Conservation (phyloP, 805 yeast species). For the Saccharomycopsis oosterbeekiorum region DNA sequence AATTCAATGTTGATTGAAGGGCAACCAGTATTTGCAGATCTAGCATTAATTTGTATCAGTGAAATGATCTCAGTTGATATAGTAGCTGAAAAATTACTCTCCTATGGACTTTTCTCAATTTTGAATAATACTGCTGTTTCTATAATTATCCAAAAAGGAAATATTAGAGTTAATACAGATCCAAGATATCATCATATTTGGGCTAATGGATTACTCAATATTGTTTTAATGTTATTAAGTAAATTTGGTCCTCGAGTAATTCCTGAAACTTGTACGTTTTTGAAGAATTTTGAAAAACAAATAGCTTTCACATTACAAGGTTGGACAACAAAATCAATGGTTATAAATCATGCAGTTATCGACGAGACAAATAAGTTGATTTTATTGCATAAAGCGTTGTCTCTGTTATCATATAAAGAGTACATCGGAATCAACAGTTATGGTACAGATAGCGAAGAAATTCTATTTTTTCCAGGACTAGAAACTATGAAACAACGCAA, state of each 20-base stretch:
- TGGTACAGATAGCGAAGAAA: slow-evolving; percentile 11
- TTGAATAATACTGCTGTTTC: slow-evolving; percentile 71
- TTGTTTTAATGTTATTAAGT: slow-evolving; percentile 48
- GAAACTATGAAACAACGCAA: slow-evolving; percentile 49
- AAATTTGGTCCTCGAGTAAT: slow-evolving; percentile 53
- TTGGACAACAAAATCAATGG: slow-evolving; percentile 53
- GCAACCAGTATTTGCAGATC: slow-evolving; percentile 64
- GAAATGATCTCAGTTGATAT: slow-evolving; percentile 53
- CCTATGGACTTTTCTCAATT: slow-evolving; percentile 55
- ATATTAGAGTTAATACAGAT: slow-evolving; percentile 38
- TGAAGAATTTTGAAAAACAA: slow-evolving; percentile 55
- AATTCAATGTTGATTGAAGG: slow-evolving; percentile 49
- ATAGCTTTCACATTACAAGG: slow-evolving; percentile 49
- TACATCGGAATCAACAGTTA: slow-evolving; percentile 23
- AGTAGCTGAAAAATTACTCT: slow-evolving; percentile 58
- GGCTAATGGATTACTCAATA: slow-evolving; percentile 74
- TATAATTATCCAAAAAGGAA: slow-evolving; percentile 54
- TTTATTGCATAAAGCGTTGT: slow-evolving; percentile 49
- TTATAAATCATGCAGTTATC: slow-evolving; percentile 37
- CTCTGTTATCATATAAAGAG: slow-evolving; percentile 41
- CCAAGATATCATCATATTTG: slow-evolving; percentile 67
- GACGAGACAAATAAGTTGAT: slow-evolving; percentile 65
- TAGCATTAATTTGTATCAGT: slow-evolving; percentile 55
- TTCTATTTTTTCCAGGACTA: slow-evolving; percentile 44
- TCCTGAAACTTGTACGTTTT: slow-evolving; percentile 57